Percentiles rank a stretch among this genome's conserved stretches.
These are phyloP conservation scores for Pseudoneurospora amorphoporcata DNA, from an alignment of 495 filamentous ascomycete genomes.

Conservation along the genomic window DNA sequence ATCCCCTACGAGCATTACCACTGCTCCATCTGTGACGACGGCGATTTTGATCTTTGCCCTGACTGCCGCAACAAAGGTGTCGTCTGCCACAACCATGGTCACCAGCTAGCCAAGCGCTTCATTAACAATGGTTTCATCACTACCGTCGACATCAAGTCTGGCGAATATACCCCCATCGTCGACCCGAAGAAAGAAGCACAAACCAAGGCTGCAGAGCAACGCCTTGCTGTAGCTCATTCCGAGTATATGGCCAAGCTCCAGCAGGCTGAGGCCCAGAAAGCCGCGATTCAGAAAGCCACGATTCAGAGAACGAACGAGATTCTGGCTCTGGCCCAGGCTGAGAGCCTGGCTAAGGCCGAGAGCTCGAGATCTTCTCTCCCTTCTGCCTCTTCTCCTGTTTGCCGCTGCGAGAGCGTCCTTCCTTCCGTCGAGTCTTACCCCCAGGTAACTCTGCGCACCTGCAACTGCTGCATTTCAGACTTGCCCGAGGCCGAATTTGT, in stretches of 20 bases:
- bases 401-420: conserved; percentile 9
- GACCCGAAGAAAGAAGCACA: conserved; percentile 10
- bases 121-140: conserved; percentile 68
- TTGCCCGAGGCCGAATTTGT: conserved; percentile 69
- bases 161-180: conserved; percentile 49
- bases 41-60: conserved; percentile 90
- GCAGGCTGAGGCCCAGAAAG: background rate
- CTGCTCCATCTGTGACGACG: conserved; percentile 83
- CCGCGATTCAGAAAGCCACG: background rate
- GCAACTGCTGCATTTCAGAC: conserved; percentile 83
- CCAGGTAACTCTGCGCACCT: conserved; percentile 54
- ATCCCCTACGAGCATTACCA: conserved; percentile 84
- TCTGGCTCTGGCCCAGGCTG: background rate
- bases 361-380: conserved; percentile 3
- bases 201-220: conserved; percentile 10
- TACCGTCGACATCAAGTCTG: conserved; percentile 72
- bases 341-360: background rate
- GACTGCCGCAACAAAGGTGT: conserved; percentile 64
- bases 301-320: background rate
- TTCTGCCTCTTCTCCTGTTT: conserved; percentile 1
- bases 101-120: conserved; percentile 91
- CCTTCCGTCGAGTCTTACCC: conserved; percentile 13
- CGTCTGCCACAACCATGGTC: conserved; percentile 62
- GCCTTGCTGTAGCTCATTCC: background rate
- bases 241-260: background rate